These are phyloP conservation scores for Lepidium sativum DNA, from an alignment of 345 rosid genomes.

Conservation along the genomic window DNA sequence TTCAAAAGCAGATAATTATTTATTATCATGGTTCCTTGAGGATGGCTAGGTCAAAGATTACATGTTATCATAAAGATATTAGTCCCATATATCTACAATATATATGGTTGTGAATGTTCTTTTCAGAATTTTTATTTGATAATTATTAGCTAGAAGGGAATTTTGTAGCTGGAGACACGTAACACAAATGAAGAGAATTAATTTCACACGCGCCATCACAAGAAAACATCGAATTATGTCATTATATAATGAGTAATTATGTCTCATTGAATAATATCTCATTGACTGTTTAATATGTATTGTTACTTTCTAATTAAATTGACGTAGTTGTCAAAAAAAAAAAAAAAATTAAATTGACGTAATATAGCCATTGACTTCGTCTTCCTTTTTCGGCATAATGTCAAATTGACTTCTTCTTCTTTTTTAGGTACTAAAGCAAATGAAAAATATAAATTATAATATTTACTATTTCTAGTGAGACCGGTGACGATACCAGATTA, in stretches of 20 bases:
- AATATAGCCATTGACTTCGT: neutral
- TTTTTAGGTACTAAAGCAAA: neutral
- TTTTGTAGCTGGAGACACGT: neutral
- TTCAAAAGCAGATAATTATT: too few relatives aligned
- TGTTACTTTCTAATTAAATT: neutral
- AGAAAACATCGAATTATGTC: neutral
- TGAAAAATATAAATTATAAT: neutral
- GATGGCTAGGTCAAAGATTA: neutral
- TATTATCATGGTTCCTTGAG: neutral
- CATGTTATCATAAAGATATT: neutral
- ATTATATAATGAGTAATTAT: neutral
- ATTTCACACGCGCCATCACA: neutral
- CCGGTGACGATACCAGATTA: neutral
- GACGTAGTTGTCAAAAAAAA: too few relatives aligned
- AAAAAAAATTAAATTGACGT: neutral
- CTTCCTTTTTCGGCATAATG: neutral
- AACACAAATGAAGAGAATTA: neutral
- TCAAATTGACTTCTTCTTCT: slow-evolving; percentile 12
- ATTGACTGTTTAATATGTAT: neutral
- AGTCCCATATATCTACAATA: neutral
- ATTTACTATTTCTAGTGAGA: neutral
- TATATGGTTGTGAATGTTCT: neutral
- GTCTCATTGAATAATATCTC: neutral
- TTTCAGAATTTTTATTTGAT: neutral
- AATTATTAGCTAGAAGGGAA: neutral